Evolutionary conservation across 805 yeast species (phyloP).

Genomic region (Spathaspora arborariae): DNA sequence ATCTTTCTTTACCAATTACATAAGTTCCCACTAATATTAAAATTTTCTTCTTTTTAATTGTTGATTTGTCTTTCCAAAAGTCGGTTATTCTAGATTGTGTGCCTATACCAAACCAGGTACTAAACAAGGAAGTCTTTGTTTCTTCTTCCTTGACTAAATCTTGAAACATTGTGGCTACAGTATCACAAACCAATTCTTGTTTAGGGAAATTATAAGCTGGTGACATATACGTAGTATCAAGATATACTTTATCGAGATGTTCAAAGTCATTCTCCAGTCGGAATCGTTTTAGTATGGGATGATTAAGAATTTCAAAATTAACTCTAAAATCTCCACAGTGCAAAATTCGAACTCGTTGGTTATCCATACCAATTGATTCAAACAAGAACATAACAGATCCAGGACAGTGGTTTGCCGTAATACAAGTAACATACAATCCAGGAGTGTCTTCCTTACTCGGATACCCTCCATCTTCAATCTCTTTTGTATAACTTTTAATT

Average conservation of each 20-base stretch:
- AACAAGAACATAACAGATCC: slow-evolving; percentile 84
- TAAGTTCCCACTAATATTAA: slow-evolving; percentile 80
- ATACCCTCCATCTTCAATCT: slow-evolving; percentile 16
- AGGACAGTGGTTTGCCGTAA: slow-evolving; percentile 96
- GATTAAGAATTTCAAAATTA: slow-evolving; percentile 44
- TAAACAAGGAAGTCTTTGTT: slow-evolving; percentile 15
- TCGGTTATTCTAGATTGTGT: slow-evolving; percentile 40
- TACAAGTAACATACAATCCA: slow-evolving; percentile 50
- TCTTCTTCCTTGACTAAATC: slow-evolving; percentile 31
- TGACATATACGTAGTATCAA: slow-evolving; percentile 87
- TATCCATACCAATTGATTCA: slow-evolving; percentile 36
- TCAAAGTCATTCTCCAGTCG: slow-evolving; percentile 7
- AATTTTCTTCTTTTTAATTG: slow-evolving; percentile 34
- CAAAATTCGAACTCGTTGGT: slow-evolving; percentile 35
- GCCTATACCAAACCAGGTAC: slow-evolving; percentile 30
- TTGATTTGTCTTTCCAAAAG: slow-evolving; percentile 15
- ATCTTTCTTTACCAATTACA: slow-evolving; percentile 86
- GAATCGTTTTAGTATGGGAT: slow-evolving; percentile 26
- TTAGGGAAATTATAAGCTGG: slow-evolving; percentile 74
- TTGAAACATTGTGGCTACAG: slow-evolving; percentile 52
- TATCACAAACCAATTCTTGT: slow-evolving; percentile 63
- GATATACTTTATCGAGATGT: slow-evolving; percentile 57
- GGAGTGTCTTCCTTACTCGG: slow-evolving; percentile 12
- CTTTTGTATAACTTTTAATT: slow-evolving; percentile 12
- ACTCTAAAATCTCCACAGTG: slow-evolving; percentile 97